phyloP scores from a whole-genome alignment of 805 yeast species.

The Candida dendrica region DNA sequence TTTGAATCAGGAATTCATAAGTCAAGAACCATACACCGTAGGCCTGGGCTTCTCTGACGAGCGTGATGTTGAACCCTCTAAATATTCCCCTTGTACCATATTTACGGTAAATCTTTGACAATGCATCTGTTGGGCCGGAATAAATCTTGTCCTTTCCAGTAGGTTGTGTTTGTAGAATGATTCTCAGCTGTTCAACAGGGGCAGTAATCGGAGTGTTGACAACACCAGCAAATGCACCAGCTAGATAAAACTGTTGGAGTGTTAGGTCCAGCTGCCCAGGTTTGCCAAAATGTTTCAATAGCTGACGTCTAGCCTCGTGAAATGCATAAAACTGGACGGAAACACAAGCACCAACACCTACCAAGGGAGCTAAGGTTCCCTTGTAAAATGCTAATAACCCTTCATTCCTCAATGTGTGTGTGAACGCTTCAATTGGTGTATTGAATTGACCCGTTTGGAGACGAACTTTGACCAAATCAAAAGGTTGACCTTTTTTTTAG shows the following conservation, averaged over 20 bases:
- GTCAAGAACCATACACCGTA: conserved; percentile 85
- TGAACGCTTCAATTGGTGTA: conserved; percentile 69
- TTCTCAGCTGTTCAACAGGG: conserved; percentile 93
- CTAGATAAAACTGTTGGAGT: conserved; percentile 62
- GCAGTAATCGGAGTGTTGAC: conserved; percentile 86
- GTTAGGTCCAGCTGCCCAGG: conserved; percentile 33
- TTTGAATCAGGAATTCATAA: conserved; percentile 78
- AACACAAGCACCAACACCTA: conserved; percentile 96
- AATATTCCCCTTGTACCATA: conserved; percentile 81
- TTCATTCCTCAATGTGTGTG: conserved; percentile 65
- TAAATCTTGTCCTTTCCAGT: conserved; percentile 33
- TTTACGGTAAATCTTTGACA: conserved; percentile 58
- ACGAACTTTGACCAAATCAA: conserved; percentile 89
- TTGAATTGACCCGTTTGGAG: conserved; percentile 83
- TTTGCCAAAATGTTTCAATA: conserved; percentile 39
- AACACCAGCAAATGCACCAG: conserved; percentile 89
- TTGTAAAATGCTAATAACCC: conserved; percentile 84
- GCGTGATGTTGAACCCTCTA: conserved; percentile 78
- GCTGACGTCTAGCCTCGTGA: conserved; percentile 74
- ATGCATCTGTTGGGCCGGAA: conserved; percentile 78
- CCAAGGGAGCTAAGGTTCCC: conserved; percentile 87
- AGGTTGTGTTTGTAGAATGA: conserved; percentile 78
- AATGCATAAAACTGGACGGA: conserved; percentile 92
- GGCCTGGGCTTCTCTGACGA: conserved; percentile 80
- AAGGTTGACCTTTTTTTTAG: conserved; percentile 60